Percentiles rank a stretch among this genome's conserved stretches.
Conservation (phyloP, 108 stramenopile genomes). For the Skeletonema marinoi region DNA sequence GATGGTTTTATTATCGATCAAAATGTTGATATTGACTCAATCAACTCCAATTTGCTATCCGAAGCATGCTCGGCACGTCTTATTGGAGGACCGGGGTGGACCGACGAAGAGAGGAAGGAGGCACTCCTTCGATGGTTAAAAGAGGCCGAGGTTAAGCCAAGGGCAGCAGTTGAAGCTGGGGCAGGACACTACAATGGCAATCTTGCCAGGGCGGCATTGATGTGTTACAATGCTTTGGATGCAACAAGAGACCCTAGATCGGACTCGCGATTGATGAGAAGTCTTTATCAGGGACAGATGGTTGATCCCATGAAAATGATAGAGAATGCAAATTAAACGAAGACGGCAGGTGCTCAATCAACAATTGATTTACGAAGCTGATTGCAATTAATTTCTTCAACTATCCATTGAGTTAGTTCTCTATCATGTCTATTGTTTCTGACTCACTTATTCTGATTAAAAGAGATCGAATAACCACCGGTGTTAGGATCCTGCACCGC, state of each 20-base stretch:
- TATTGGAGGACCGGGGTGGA: constrained; percentile 58
- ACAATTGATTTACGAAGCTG: not conserved
- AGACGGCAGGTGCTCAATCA: constrained; percentile 3
- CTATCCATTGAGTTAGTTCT: not conserved
- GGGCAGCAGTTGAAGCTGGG: constrained; percentile 7
- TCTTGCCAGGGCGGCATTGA: constrained; percentile 65
- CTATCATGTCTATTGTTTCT: not conserved
- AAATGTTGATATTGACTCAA: constrained; percentile 55
- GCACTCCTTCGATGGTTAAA: constrained; percentile 64
- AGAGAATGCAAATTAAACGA: not conserved
- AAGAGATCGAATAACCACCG: constrained; percentile 79
- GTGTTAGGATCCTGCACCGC: constrained; percentile 93
- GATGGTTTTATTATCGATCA: constrained; percentile 73
- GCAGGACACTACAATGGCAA: constrained; percentile 72
- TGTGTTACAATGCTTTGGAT: constrained; percentile 70
- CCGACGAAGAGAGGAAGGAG: constrained; percentile 64
- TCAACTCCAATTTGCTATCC: constrained; percentile 34
- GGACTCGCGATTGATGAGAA: constrained; percentile 53
- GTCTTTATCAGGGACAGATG: constrained; percentile 51
- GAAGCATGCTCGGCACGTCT: constrained; percentile 80
- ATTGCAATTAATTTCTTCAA: not conserved
- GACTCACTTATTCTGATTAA: constrained; percentile 58
- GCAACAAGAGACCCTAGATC: constrained; percentile 58
- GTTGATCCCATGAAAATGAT: not conserved
- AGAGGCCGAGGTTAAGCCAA: constrained; percentile 50